Conservation (phyloP, 2,329 filamentous ascomycete genomes). For the Sarocladiaceae sp. region DNA sequence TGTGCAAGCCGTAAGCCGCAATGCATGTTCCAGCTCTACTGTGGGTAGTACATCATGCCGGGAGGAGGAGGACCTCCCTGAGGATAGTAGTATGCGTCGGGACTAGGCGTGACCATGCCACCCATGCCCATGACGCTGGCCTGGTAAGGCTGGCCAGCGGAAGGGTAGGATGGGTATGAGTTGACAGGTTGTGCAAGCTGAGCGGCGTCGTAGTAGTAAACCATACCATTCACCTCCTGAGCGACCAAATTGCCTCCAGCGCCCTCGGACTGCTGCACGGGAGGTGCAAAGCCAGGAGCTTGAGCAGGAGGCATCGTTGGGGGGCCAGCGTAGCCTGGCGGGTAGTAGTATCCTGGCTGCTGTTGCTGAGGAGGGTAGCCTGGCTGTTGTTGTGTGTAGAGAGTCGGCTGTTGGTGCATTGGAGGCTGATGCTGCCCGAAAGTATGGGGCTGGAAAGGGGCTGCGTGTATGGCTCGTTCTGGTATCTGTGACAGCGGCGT, state of each 20-base stretch:
- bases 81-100: constrained; percentile 68
- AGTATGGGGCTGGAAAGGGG: constrained; percentile 76
- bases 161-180: constrained; percentile 37
- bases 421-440: constrained; percentile 45
- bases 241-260: constrained; percentile 53
- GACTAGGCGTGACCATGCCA: constrained; percentile 71
- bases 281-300: constrained; percentile 45
- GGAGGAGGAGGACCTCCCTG: constrained; percentile 36
- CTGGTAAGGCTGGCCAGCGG: constrained; percentile 43
- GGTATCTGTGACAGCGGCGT: constrained; percentile 90
- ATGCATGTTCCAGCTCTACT: neutral
- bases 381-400: constrained; percentile 47
- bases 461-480: constrained; percentile 85
- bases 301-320: constrained; percentile 29
- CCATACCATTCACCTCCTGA: constrained; percentile 92
- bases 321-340: constrained; percentile 43
- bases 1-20: too few relatives aligned
- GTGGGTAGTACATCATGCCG: constrained; percentile 56
- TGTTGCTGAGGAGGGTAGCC: constrained; percentile 31
- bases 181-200: constrained; percentile 57
- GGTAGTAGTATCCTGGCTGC: constrained; percentile 63
- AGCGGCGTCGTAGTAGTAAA: constrained; percentile 87
- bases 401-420: constrained; percentile 33
- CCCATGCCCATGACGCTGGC: constrained; percentile 64
- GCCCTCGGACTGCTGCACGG: constrained; percentile 25